Evolutionary conservation across 2,329 filamentous ascomycete genomes (phyloP).

Genomic region (Fusarium sp.): DNA sequence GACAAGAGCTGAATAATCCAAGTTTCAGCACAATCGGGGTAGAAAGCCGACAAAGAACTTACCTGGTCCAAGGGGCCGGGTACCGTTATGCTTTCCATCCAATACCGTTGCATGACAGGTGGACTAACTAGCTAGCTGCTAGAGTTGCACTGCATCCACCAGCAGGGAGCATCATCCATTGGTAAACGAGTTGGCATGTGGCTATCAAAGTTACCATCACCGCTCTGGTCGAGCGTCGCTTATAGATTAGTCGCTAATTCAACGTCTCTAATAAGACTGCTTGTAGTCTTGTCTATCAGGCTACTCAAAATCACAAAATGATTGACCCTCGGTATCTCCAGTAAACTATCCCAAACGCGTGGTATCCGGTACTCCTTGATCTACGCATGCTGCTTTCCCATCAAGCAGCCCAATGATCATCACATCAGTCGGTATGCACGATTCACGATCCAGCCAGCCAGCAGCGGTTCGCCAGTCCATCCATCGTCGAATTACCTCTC

Average conservation of each 20-base stretch:
- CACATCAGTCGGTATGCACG: slow-evolving; percentile 4
- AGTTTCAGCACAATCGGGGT: no score
- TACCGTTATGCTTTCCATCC: no score
- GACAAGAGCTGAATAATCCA: no score
- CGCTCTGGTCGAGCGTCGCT: neutral
- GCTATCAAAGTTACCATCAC: neutral
- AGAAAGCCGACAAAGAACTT: no score
- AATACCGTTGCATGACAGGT: no score
- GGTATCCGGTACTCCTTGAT: slow-evolving; percentile 3
- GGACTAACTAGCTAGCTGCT: no score
- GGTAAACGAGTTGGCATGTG: no score
- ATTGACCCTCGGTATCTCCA: neutral
- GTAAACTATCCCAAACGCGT: slow-evolving; percentile 1
- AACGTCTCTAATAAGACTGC: neutral
- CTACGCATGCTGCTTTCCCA: neutral
- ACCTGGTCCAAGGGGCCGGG: no score
- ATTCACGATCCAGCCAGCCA: slow-evolving; percentile 31
- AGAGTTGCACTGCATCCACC: neutral
- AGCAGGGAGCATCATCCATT: no score
- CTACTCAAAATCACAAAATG: neutral
- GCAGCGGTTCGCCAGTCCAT: slow-evolving; percentile 19
- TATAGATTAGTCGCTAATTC: slow-evolving; percentile 3
- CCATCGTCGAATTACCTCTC: neutral
- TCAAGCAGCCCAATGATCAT: slow-evolving; percentile 1
- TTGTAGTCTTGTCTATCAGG: neutral